These are phyloP conservation scores for Solanum aculeatissimum DNA, from an alignment of 305 asterid genomes.

Conservation along the genomic window DNA sequence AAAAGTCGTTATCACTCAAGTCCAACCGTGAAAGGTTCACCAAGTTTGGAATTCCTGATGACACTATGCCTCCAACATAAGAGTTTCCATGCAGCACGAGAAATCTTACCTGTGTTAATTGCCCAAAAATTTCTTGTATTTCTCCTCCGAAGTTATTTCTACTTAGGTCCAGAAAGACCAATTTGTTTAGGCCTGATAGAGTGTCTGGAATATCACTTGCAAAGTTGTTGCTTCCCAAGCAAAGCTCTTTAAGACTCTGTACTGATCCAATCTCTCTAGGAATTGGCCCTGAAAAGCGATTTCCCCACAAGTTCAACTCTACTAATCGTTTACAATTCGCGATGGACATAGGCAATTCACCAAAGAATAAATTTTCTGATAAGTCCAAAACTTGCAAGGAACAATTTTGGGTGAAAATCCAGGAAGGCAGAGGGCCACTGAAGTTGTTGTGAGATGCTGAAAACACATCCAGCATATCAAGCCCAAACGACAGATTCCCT, in stretches of 20 bases:
- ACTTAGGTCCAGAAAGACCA: conserved; percentile 11
- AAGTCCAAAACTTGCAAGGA: conserved; percentile 5
- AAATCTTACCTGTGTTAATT: conserved; percentile 1
- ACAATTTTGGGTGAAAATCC: conserved; percentile 11
- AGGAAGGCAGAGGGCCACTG: not conserved
- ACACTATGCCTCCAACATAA: conserved; percentile 7
- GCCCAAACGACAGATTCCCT: not conserved
- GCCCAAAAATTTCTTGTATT: conserved; percentile 12
- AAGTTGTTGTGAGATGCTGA: conserved; percentile 2
- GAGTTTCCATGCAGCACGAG: conserved; percentile 5
- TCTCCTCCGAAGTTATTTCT: conserved; percentile 13
- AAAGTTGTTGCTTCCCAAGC: conserved; percentile 7
- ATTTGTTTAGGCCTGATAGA: not conserved
- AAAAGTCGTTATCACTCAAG: conserved; percentile 7
- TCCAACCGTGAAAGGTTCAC: conserved; percentile 7
- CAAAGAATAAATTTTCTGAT: conserved; percentile 4
- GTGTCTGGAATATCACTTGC: conserved; percentile 6
- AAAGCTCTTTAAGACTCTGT: not conserved
- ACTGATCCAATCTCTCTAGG: conserved; percentile 12
- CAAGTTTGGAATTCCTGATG: conserved; percentile 11
- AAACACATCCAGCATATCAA: not conserved
- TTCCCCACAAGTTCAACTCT: conserved; percentile 11
- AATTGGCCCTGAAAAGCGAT: conserved; percentile 7
- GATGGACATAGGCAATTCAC: conserved; percentile 4
- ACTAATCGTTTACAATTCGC: not conserved